Evolutionary conservation across 345 rosid genomes (phyloP), one percentile per base, ranked within the genome.

Genomic region (Aquilaria sinensis): DNA sequence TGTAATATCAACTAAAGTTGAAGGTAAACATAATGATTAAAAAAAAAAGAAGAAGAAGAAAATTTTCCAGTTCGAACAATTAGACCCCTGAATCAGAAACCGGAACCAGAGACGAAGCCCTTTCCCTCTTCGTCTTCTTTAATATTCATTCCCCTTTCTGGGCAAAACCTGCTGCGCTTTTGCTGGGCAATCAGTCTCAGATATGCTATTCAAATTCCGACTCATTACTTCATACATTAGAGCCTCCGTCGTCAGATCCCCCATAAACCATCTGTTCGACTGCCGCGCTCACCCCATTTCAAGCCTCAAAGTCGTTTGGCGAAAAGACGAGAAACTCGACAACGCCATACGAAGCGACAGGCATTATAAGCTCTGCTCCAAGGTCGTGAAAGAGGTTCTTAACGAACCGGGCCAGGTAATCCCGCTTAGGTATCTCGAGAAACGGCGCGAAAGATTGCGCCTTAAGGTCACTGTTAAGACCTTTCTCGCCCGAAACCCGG

Each of bases 331-430:
- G 47, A 74, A 52, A 53, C 86, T 93, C 48, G 92, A 93, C 71
- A 69, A 70, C 66, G 96, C 95, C 2, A 81, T 93, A 6, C 84
- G 86, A 69, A 80, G 77, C 5, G 96, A 85, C 78, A 90, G 84
- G 69, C 75, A 71, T 1, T 80, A 77, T 86, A 82, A 78, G 71
- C 63, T 80, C 31, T 83, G 90, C 41, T 79, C 86, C 29, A 86
- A 89, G 12, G 89, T 90, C 54, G 88, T 88, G 10, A 86, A 72
- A 59, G 89, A 88, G 79, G 88, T 90, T 10, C 56, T 93, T 6
- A 86, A 90, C 58, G 94, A 93, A 63, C 95, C 89, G 2, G 88
- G 92, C 61, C 92, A 83, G 64, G 86, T 70, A 31, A 88, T 94
- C 72, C 88, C 90, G 0, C 83, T 88, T 31, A 75, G 78, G 1